phyloP scores from a whole-genome alignment of 345 rosid genomes.

The Atalantia buxifolia region DNA sequence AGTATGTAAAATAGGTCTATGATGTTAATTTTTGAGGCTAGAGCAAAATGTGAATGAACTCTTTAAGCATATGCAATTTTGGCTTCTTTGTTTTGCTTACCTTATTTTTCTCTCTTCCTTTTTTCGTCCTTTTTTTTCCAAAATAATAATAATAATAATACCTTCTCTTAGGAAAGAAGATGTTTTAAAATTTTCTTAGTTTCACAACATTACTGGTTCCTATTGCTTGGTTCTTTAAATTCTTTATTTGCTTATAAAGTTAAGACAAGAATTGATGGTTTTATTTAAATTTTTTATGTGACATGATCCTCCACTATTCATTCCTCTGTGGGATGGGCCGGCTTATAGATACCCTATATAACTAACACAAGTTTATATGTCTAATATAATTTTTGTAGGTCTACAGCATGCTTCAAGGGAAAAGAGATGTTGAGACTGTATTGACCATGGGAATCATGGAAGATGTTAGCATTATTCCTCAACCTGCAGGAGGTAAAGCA shows the following conservation, averaged over 20 bases:
- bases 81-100: background rate
- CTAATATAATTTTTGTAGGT: conserved; percentile 43
- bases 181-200: background rate
- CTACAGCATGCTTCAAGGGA: conserved; percentile 93
- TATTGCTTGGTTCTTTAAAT: background rate
- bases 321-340: background rate
- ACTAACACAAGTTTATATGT: conserved; percentile 11
- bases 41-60: background rate
- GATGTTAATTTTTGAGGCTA: background rate
- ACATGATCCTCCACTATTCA: background rate
- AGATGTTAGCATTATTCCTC: conserved; percentile 93
- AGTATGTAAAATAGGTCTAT: background rate
- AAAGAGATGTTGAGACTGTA: conserved; percentile 89
- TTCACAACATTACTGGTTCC: background rate
- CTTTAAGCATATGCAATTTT: background rate
- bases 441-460: conserved; percentile 96
- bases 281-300: background rate
- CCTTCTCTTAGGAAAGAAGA: background rate
- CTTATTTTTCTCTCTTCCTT: background rate
- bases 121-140: background rate
- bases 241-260: background rate
- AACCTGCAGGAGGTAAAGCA: conserved; percentile 89
- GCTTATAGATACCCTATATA: background rate
- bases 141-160: background rate
- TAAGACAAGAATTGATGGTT: background rate